phyloP scores from a whole-genome alignment of 345 rosid genomes.

The sweet orange (Citrus sinensis) region DVS_A1.0 CM039164.1:8391001-8391500 shows the following conservation, averaged over 20 bases:
- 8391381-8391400: not conserved
- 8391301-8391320: not conserved
- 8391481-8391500: not conserved
- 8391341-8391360: not conserved
- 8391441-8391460: not conserved
- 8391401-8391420: not conserved
- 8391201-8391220: not conserved
- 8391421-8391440: not conserved
- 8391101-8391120: not conserved
- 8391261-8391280: not conserved
- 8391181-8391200: not conserved
- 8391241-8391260: not conserved
- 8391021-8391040: not conserved
- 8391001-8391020: not conserved
- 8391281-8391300: not conserved
- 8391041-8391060: not conserved
- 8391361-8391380: not conserved
- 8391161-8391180: not conserved
- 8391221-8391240: not conserved
- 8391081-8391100: not conserved
- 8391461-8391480: not conserved
- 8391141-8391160: not conserved
- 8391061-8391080: not conserved
- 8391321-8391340: not conserved
- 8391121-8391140: not conserved